Evolutionary conservation across 306 rosid species (phyloP), one percentile per base, ranked within the genome.

Genomic region (Dryas alaskensis): DNA sequence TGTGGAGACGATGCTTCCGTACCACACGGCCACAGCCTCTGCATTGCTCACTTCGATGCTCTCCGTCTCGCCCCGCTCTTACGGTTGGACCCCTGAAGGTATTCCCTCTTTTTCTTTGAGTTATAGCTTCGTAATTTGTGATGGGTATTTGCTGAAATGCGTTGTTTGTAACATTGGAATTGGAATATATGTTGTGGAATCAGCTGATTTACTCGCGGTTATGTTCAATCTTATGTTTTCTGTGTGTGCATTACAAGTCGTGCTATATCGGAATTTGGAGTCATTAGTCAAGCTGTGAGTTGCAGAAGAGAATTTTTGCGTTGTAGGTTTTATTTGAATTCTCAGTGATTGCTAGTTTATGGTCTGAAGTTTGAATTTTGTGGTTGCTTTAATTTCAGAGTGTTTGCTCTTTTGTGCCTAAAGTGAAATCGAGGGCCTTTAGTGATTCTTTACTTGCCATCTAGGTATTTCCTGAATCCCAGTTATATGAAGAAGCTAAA

Each of bases 1-100:
- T 50, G 89, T 91, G 52, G 96, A 89, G 74, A 74, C 96, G 79
- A 65, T 94, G 91, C 90, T 89, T 74, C 99, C 99, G 3, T 90
- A 88, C 67, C 96, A 94, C 86, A 84, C 89, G 3, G 95, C 89
- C 45, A 92, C 96, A 3, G 97, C 99, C 72, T 91, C 97, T 40
- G 96, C 99, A 70, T 87, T 94, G 87, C 86, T 94, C 65, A 92
- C 84, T 58, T 94, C 97, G 39, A 88, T 89, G 97, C 92, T 94
- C 44, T 91, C 96, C 39, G 90, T 84, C 16, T 89, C 95, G 74
- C 78, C 84, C 76, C 87, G 93, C 48, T 78, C 89, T 8, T 85
- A 76, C 59, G 89, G 88, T 80, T 94, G 99, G 99, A 89, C 87
- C 52, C 79, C 87, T 52, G 96, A 94, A 85, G 97, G 97, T 94